A percentile compares a stretch with the other conserved stretches of the same genome.
Evolutionary conservation across 371 early-diverging fungal genomes (phyloP).

Genomic region (Rhizopus arrhizus): DNA sequence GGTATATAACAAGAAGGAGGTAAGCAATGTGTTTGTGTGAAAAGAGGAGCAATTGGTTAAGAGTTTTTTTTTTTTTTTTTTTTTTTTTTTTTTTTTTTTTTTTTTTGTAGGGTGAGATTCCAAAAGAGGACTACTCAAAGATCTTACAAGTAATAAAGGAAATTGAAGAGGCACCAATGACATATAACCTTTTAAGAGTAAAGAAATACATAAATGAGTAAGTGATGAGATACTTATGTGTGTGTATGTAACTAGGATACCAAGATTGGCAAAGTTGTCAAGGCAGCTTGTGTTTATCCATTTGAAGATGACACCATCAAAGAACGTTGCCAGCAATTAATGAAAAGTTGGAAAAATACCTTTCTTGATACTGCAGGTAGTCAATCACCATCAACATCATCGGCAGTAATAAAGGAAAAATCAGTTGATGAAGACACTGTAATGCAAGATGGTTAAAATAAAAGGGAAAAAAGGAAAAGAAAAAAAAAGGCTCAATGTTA

Average conservation of each 20-base stretch:
- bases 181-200: constrained; percentile 38
- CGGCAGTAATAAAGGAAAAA: no score
- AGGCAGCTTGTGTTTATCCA: constrained; percentile 30
- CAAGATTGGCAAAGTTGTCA: constrained; percentile 46
- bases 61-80: no score
- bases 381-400: no score
- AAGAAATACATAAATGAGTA: not conserved
- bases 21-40: constrained; percentile 8
- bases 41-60: no score
- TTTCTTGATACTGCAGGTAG: not conserved
- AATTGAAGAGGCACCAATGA: constrained; percentile 34
- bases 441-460: no score
- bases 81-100: no score
- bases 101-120: constrained; percentile 37
- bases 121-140: constrained; percentile 29
- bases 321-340: constrained; percentile 30
- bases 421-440: no score
- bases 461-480: no score
- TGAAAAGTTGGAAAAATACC: constrained; percentile 33
- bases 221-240: not conserved
- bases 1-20: constrained; percentile 39
- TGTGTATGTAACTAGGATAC: constrained; percentile 27
- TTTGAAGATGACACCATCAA: constrained; percentile 36
- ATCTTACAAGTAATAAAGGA: constrained; percentile 34
- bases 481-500: no score